Conservation (phyloP, 2,329 filamentous ascomycete species). For the Penicillium sp. region DNA sequence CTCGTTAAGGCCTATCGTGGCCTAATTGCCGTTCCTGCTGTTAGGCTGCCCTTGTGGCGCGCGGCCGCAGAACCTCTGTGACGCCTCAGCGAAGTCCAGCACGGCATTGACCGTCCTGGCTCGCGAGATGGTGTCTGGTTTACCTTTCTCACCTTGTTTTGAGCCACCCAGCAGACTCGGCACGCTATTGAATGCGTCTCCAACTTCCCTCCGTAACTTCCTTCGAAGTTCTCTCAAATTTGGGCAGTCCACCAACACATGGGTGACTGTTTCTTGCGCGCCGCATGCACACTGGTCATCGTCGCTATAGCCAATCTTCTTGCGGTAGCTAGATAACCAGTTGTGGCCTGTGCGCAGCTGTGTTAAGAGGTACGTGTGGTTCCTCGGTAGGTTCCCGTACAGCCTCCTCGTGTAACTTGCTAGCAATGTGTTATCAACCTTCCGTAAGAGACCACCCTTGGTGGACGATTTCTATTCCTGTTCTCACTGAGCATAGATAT, state of each 20-base stretch:
- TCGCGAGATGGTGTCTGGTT: too few relatives aligned
- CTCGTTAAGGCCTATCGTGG: too few relatives aligned
- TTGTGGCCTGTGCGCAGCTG: slow-evolving; percentile 2
- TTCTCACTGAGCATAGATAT: slow-evolving; percentile 1
- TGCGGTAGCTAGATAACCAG: neutral
- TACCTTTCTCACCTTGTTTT: too few relatives aligned
- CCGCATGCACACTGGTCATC: slow-evolving; percentile 11
- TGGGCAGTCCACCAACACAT: too few relatives aligned
- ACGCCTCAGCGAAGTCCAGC: too few relatives aligned
- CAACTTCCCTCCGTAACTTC: slow-evolving; percentile 20
- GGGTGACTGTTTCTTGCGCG: slow-evolving; percentile 24
- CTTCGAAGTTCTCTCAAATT: slow-evolving; percentile 15
- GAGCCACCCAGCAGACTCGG: too few relatives aligned
- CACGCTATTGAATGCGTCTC: slow-evolving; percentile 16
- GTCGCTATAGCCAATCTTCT: neutral
- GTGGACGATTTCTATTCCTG: slow-evolving; percentile 1
- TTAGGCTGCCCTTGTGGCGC: too few relatives aligned
- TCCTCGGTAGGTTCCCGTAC: slow-evolving; percentile 2
- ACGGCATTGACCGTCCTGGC: too few relatives aligned
- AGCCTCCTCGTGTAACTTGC: slow-evolving; percentile 6
- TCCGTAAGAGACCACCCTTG: slow-evolving; percentile 3
- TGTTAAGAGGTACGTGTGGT: too few relatives aligned
- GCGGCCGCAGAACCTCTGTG: too few relatives aligned
- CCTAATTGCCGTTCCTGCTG: too few relatives aligned
- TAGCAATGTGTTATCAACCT: slow-evolving; percentile 6